These are phyloP conservation scores for Fusarium sp. DNA, from an alignment of 2,329 filamentous ascomycete species.

Conservation along the genomic window DNA sequence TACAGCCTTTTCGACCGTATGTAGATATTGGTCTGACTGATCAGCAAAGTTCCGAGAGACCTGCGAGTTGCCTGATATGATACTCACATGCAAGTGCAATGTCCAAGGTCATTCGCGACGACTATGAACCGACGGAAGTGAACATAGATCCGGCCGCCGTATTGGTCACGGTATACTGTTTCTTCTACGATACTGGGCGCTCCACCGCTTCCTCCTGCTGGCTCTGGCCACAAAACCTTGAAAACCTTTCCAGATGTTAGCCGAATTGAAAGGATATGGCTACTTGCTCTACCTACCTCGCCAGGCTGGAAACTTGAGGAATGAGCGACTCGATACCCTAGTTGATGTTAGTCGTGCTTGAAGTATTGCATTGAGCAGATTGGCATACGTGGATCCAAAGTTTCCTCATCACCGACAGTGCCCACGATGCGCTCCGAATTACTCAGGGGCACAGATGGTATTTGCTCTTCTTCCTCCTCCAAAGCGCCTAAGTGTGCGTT, in stretches of 20 bases:
- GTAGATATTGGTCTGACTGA: constrained; percentile 63
- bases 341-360: constrained; percentile 19
- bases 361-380: too few species aligned
- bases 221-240: constrained; percentile 67
- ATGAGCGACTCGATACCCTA: constrained; percentile 55
- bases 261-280: neutral
- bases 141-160: constrained; percentile 57
- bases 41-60: constrained; percentile 16
- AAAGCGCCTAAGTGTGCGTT: neutral
- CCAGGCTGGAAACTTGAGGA: constrained; percentile 55
- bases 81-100: constrained; percentile 67
- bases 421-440: constrained; percentile 30
- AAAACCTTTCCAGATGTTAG: constrained; percentile 57
- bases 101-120: constrained; percentile 61
- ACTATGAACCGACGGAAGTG: constrained; percentile 67
- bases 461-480: constrained; percentile 45
- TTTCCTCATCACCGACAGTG: constrained; percentile 38
- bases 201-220: constrained; percentile 53
- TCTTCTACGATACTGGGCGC: constrained; percentile 49
- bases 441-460: constrained; percentile 33
- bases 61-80: neutral
- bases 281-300: constrained; percentile 46
- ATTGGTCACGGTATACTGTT: constrained; percentile 50
- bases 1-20: constrained; percentile 64
- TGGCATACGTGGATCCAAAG: constrained; percentile 53